phyloP scores from a whole-genome alignment of 2,329 filamentous ascomycete species.

The Juglanconis sp. region DNA sequence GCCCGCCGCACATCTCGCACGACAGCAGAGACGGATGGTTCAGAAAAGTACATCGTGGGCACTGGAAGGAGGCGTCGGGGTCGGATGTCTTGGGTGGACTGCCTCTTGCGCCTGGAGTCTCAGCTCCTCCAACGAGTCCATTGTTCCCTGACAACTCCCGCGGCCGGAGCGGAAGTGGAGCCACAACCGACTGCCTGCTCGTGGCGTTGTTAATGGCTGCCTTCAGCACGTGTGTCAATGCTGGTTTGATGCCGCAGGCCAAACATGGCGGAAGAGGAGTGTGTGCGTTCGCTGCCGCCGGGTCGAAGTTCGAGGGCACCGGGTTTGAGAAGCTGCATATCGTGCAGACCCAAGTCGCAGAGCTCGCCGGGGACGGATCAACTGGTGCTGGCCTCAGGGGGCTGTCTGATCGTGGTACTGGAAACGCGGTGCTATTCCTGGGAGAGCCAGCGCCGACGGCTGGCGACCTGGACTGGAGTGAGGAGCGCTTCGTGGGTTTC shows the following conservation, averaged over 20 bases:
- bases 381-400: conserved; percentile 39
- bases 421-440: conserved; percentile 45
- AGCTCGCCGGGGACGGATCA: conserved; percentile 49
- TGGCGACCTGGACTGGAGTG: conserved; percentile 52
- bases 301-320: conserved; percentile 90
- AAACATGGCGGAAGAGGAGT: conserved; percentile 83
- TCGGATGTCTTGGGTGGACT: conserved; percentile 24
- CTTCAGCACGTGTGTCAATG: conserved; percentile 77
- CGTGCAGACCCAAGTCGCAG: conserved; percentile 88
- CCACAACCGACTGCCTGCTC: conserved; percentile 42
- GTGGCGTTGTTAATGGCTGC: conserved; percentile 76
- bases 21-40: conserved; percentile 84
- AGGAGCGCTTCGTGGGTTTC: conserved; percentile 68
- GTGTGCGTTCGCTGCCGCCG: conserved; percentile 71
- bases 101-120: conserved; percentile 3
- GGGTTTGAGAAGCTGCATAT: conserved; percentile 96
- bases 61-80: conserved; percentile 52
- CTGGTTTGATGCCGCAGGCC: conserved; percentile 90
- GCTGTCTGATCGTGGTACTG: conserved; percentile 41
- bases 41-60: conserved; percentile 86
- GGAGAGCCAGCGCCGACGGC: conserved; percentile 41
- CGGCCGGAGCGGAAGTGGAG: conserved; percentile 31
- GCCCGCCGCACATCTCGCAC: conserved; percentile 88
- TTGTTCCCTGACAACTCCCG: conserved; percentile 13
- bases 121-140: conserved; percentile 16